Evolutionary conservation across 192 early-diverging fungal genomes (phyloP).

Genomic region (Rhizophagus sp.): DNA sequence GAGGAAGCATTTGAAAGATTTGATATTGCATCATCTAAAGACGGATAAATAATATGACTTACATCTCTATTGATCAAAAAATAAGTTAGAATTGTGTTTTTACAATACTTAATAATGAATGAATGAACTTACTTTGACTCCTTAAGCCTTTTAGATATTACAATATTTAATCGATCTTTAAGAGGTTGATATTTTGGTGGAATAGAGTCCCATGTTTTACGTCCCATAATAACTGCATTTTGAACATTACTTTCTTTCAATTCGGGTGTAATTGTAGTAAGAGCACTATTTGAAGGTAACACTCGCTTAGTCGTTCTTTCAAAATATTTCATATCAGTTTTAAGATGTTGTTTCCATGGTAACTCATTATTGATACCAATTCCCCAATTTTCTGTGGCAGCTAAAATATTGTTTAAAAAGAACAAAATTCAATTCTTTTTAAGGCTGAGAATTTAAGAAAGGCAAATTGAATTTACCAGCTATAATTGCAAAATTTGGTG

Average conservation of each 20-base stretch:
- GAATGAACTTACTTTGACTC: constrained; percentile 28
- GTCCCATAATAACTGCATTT: constrained; percentile 94
- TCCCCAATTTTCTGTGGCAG: constrained; percentile 43
- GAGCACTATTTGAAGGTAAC: constrained; percentile 4
- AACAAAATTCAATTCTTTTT: not conserved
- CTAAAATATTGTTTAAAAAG: not conserved
- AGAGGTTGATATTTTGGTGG: constrained; percentile 82
- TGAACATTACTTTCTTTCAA: not conserved
- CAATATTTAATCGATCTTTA: constrained; percentile 77
- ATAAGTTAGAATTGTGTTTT: not conserved
- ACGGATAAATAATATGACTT: constrained; percentile 31
- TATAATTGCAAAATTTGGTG: not conserved
- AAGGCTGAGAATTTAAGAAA: not conserved
- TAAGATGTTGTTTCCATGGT: constrained; percentile 78
- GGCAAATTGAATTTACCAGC: not conserved
- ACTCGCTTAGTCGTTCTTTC: constrained; percentile 59
- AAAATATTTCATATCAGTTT: constrained; percentile 86
- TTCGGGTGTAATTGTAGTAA: no score
- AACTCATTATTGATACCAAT: constrained; percentile 74
- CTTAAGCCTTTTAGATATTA: constrained; percentile 68
- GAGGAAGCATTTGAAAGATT: not conserved
- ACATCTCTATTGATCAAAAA: not conserved
- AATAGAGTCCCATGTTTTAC: constrained; percentile 91
- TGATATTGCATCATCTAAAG: constrained; percentile 16
- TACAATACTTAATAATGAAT: not conserved